phyloP scores from a whole-genome alignment of 768 basidiomycete genomes.

The Saitozyma sp. region DNA sequence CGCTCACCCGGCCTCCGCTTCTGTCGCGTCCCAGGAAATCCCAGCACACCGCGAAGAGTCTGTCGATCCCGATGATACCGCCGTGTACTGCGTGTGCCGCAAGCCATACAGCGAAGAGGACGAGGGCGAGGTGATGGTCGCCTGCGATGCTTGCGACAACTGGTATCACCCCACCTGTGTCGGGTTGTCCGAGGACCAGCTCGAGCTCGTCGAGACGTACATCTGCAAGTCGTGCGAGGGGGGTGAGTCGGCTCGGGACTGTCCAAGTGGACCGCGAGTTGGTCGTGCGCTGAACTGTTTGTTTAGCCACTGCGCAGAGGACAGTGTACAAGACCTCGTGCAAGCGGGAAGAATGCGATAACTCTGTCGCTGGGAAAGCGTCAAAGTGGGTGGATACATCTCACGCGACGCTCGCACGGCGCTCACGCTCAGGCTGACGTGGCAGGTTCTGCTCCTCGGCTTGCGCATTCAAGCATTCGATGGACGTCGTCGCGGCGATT shows the following conservation, averaged over 20 bases:
- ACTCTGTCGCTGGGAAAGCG: slow-evolving; percentile 14
- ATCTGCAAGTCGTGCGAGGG: slow-evolving; percentile 43
- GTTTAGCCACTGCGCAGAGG: slow-evolving; percentile 25
- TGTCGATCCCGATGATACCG: slow-evolving; percentile 15
- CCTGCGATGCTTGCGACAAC: slow-evolving; percentile 46
- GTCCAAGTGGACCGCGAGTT: too few species aligned
- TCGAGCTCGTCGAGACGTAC: slow-evolving; percentile 41
- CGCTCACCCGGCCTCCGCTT: too few species aligned
- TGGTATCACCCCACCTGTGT: slow-evolving; percentile 49
- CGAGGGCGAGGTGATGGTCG: slow-evolving; percentile 37
- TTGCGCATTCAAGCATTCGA: slow-evolving; percentile 34
- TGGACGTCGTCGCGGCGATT: slow-evolving; percentile 19
- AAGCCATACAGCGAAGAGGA: slow-evolving; percentile 41
- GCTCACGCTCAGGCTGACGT: not conserved
- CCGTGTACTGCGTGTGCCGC: slow-evolving; percentile 42
- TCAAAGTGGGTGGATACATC: slow-evolving; percentile 31
- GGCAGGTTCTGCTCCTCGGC: slow-evolving; percentile 35
- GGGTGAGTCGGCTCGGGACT: slow-evolving; percentile 27
- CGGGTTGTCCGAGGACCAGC: slow-evolving; percentile 30
- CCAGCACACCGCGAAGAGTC: too few species aligned
- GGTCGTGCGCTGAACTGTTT: not conserved
- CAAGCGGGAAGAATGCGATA: slow-evolving; percentile 29
- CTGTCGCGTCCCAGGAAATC: too few species aligned
- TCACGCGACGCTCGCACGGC: not conserved
- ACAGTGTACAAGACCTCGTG: slow-evolving; percentile 31